These are phyloP conservation scores for Medicago arabica DNA, from an alignment of 306 rosid species.

Conservation along the genomic window DNA sequence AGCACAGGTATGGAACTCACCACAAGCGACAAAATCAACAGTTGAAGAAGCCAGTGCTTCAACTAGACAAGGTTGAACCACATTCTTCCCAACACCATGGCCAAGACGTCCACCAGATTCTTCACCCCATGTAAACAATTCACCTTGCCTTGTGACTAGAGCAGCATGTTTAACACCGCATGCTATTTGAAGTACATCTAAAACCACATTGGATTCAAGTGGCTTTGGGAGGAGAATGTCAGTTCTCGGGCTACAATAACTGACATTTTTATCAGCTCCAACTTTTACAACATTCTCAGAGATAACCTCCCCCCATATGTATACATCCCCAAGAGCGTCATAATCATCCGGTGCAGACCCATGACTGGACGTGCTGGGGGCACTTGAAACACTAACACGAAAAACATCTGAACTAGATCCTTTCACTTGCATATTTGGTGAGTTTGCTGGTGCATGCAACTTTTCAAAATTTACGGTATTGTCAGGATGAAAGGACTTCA, in stretches of 20 bases:
- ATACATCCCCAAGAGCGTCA: constrained; percentile 96
- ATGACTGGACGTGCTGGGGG: constrained; percentile 98
- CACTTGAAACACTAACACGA: constrained; percentile 99
- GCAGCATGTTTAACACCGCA: constrained; percentile 97
- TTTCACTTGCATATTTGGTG: constrained; percentile 89
- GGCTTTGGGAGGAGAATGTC: constrained; percentile 94
- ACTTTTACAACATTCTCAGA: constrained; percentile 80
- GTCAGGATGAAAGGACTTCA: constrained; percentile 62
- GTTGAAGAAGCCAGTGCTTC: constrained; percentile 76
- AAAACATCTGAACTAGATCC: constrained; percentile 96
- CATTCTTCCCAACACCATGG: constrained; percentile 94
- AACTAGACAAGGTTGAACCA: constrained; percentile 80
- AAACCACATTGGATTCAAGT: constrained; percentile 86
- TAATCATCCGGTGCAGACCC: constrained; percentile 97
- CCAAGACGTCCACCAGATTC: constrained; percentile 99
- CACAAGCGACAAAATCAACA: constrained; percentile 93
- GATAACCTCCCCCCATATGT: constrained; percentile 94
- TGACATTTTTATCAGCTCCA: constrained; percentile 74
- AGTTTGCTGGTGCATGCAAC: constrained; percentile 81
- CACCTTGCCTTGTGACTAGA: constrained; percentile 95
- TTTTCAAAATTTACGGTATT: constrained; percentile 62
- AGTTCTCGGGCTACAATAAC: constrained; percentile 61
- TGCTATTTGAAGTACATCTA: constrained; percentile 90
- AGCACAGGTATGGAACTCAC: constrained; percentile 97
- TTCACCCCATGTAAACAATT: constrained; percentile 97